Base-by-base conservation (phyloP, 345 rosid species). In the Mercurialis annua region DNA sequence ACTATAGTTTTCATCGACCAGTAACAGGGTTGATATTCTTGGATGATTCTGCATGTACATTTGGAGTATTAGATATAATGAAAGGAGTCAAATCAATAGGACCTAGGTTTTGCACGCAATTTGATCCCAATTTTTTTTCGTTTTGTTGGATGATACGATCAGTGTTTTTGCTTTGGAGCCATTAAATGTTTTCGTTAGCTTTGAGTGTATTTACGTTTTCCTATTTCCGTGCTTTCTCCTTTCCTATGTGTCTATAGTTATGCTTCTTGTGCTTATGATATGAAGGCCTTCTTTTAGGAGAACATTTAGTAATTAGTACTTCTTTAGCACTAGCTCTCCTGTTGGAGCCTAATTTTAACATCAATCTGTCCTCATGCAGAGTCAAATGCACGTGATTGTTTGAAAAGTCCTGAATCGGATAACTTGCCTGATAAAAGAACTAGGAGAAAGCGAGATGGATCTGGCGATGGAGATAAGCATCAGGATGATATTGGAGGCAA, bases 381-480 rank as follows among this genome's bases (percentile, higher is more conserved):
- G 16, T 70, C 76, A 6, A 84, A 70, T 77, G 71, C 77, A 17
- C 81, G 75, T 64, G 86, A 83, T 62, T 73, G 21, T 11, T 71
- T 82, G 71, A 83, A 36, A 72, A 82, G 81, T 73, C 74, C 82
- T 33, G 92, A 86, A 44, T 43, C 81, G 0, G 95, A 89, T 46
- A 87, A 64, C 73, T 76, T 71, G 62, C 49, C 71, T 56, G 97
- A 90, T 65, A 84, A 84, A 56, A 85, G 86, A 46, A 78, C 65
- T 64, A 81, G 89, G 83, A 90, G 81, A 71, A 89, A 73, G 84
- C 77, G 77, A 66, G 96, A 84, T 76, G 82, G 75, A 74, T 82
- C 83, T 73, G 86, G 80, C 73, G 81, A 78, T 51, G 81, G 76
- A 68, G 83, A 83, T 65, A 87, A 81, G 76, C 84, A 79, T 76